Conservation (phyloP, 805 yeast genomes). For the Isabelozyma gotoi region DNA sequence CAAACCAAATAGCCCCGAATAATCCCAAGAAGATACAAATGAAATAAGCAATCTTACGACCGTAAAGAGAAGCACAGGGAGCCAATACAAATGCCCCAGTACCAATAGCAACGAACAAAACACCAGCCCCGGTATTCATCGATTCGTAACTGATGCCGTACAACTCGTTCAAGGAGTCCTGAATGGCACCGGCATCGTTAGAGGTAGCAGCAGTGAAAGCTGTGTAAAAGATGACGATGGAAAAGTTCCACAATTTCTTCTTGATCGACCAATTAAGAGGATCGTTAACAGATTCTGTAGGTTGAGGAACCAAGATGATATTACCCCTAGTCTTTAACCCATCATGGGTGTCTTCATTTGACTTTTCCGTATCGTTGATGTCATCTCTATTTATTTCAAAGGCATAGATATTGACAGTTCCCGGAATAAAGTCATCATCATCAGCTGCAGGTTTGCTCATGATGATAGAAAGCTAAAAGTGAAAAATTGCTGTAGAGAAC, state of each 20-base stretch:
- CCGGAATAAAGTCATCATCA: constrained; percentile 49
- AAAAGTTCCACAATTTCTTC: constrained; percentile 39
- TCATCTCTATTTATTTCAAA: constrained; percentile 3
- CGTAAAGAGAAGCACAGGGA: constrained; percentile 45
- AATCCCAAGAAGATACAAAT: constrained; percentile 40
- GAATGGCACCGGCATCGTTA: constrained; percentile 49
- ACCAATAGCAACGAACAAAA: constrained; percentile 45
- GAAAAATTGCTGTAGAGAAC: too few relatives aligned
- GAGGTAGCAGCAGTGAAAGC: constrained; percentile 52
- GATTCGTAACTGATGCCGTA: constrained; percentile 46
- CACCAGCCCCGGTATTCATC: constrained; percentile 51
- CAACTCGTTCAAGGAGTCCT: constrained; percentile 41
- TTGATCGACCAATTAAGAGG: constrained; percentile 44
- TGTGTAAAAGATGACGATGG: constrained; percentile 40
- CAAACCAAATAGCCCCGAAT: constrained; percentile 48
- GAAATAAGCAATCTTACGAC: constrained; percentile 43
- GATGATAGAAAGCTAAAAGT: neutral
- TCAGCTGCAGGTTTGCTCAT: neutral
- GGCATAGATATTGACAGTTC: constrained; percentile 52
- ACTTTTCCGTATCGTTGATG: neutral
- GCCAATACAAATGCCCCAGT: constrained; percentile 44
- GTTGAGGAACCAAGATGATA: constrained; percentile 47
- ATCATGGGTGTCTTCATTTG: constrained; percentile 3
- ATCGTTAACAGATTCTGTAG: constrained; percentile 49
- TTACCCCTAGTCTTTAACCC: constrained; percentile 20